Conservation (phyloP, 192 early-diverging fungal species). For the Chytriomyces hyalinus region DNA sequence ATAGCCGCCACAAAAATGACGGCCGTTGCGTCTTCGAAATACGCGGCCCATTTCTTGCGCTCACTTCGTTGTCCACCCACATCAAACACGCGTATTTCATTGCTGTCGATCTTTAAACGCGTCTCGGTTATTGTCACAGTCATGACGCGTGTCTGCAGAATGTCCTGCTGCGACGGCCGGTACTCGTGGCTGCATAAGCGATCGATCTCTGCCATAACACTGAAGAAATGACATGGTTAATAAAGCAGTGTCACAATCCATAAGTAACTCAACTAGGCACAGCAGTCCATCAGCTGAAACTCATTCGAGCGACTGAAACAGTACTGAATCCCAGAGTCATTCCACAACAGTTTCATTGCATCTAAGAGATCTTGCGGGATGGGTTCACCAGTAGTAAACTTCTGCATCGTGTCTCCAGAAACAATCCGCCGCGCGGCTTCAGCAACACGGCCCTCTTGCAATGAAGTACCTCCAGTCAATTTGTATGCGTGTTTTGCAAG, state of each 20-base stretch:
- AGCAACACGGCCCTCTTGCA: not conserved
- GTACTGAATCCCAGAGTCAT: conserved; percentile 44
- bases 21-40: conserved; percentile 66
- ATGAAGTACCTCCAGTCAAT: not conserved
- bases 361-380: conserved; percentile 25
- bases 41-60: conserved; percentile 67
- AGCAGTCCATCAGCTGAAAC: conserved; percentile 52
- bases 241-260: not conserved
- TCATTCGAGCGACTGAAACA: conserved; percentile 46
- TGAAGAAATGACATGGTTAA: not conserved
- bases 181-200: conserved; percentile 46
- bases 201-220: conserved; percentile 11
- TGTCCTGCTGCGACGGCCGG: conserved; percentile 69
- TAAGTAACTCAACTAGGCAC: conserved; percentile 41
- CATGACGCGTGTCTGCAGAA: conserved; percentile 68
- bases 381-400: not conserved
- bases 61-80: conserved; percentile 70
- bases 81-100: conserved; percentile 61
- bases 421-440: not conserved
- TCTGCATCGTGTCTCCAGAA: conserved; percentile 10
- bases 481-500: too few species aligned
- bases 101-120: conserved; percentile 60
- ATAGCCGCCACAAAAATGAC: conserved; percentile 70
- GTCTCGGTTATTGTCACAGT: conserved; percentile 74
- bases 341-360: conserved; percentile 39